phyloP scores from a whole-genome alignment of 148 eudicot genomes.

The Gaultheria prostrata region DNA sequence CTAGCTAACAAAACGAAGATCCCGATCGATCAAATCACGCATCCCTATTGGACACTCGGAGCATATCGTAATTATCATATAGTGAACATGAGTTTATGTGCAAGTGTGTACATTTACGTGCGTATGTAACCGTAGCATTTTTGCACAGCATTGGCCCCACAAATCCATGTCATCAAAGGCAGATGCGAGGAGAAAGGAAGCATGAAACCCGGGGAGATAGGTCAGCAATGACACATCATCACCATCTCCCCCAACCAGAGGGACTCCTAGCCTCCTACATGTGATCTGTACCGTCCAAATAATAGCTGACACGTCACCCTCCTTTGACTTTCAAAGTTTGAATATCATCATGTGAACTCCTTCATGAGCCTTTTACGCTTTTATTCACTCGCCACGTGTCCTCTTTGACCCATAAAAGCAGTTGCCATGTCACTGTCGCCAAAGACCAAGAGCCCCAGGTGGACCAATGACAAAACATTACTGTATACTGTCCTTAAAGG shows the following conservation, averaged over 20 bases:
- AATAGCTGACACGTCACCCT: neutral
- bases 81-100: too few relatives aligned
- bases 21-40: too few relatives aligned
- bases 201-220: neutral
- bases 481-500: too few relatives aligned
- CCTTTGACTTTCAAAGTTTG: neutral
- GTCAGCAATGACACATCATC: neutral
- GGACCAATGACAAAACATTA: too few relatives aligned
- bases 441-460: neutral
- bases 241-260: neutral
- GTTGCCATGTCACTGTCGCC: slow-evolving; percentile 4
- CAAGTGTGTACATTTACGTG: too few relatives aligned
- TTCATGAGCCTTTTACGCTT: neutral
- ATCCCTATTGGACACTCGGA: too few relatives aligned
- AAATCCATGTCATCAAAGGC: neutral
- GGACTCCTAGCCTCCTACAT: neutral
- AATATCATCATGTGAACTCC: neutral
- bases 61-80: too few relatives aligned
- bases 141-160: too few relatives aligned
- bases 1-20: too few relatives aligned
- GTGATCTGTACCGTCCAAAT: slow-evolving; percentile 10
- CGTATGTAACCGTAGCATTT: too few relatives aligned
- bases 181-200: neutral
- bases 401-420: neutral
- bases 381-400: slow-evolving; percentile 7